Evolutionary conservation across 768 basidiomycete species (phyloP), one percentile per base, ranked within the genome.

Genomic region (Naganishia randhawae): DNA sequence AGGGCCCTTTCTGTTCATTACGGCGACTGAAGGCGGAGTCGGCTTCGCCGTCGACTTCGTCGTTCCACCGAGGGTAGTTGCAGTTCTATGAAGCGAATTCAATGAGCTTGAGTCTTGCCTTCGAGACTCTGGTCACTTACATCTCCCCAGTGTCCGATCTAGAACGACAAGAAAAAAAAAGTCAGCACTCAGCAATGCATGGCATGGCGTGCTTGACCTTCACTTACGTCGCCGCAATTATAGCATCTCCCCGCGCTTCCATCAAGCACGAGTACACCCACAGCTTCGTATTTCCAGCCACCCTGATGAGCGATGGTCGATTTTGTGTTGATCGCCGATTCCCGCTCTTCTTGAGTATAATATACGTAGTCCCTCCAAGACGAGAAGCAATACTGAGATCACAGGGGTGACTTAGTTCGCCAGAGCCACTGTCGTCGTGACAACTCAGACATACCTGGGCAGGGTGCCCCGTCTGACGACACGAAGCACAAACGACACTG

Each of bases 251-350:
- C 57, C 11, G 16, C 57, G 19, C 35, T 41, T 17, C 57, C 57
- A 33, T 61, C 10, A n/a, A 22, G 33, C 14, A 61, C 33, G 11
- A 61, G 19, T 6, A 61, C 57, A 5, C 57, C 57, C 10, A 61
- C 57, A 61, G 57, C 57, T 35, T 61, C 57, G 33, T 61, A 61
- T 29, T 41, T 61, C 57, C 57, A 61, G 13, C 57, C 57, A 25
- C 57, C 57, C 17, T 61, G n/a, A 9, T 61, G 31, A 13, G 57
- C 57, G 17, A 61, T 61, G 3, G 57, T 37, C 16, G 39, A 9
- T 61, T 61, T 61, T 25, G 9, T 39, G 22, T 35, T 22, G 25
- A 61, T 41, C 16, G 57, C 57, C n/a, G 57, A 35, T 39, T 61
- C 57, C 39, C 57, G 6, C 8, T 61, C 57, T 33, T 61, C 57